phyloP scores from a whole-genome alignment of 257 asterid species.

The Solanum bulbocastanum region DNA sequence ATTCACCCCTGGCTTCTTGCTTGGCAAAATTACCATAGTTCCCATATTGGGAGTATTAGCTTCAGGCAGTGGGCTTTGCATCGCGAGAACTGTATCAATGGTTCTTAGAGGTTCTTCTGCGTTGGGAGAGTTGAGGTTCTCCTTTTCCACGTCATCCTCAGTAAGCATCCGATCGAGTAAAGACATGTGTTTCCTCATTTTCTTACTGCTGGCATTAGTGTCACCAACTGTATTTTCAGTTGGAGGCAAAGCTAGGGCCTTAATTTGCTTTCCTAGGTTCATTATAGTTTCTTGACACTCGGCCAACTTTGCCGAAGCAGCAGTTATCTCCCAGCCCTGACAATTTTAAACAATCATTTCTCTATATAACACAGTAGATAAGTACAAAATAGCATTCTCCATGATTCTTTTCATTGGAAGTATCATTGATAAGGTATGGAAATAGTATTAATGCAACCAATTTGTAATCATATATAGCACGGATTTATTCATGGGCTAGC shows the following conservation, averaged over 20 bases:
- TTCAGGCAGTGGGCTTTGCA: conserved; percentile 5
- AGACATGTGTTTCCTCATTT: conserved; percentile 40
- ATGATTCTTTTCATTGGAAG: background rate
- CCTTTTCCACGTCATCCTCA: conserved; percentile 34
- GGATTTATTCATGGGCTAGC: background rate
- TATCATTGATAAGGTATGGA: background rate
- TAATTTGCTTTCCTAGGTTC: conserved; percentile 66
- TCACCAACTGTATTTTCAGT: conserved; percentile 31
- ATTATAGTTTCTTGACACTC: conserved; percentile 74
- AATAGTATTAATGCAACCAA: background rate
- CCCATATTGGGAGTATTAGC: conserved; percentile 13
- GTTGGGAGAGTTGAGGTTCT: conserved; percentile 18
- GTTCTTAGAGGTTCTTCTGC: conserved; percentile 18
- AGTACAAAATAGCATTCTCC: background rate
- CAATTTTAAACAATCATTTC: conserved; percentile 7
- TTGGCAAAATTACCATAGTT: conserved; percentile 43
- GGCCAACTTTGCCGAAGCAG: conserved; percentile 67
- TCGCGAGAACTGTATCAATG: background rate
- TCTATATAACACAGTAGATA: background rate
- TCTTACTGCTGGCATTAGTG: conserved; percentile 24
- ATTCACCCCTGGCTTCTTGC: conserved; percentile 47
- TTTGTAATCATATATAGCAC: background rate
- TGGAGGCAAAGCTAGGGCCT: conserved; percentile 34
- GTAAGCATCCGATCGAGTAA: conserved; percentile 61
- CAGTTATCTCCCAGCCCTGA: conserved; percentile 76